Conservation (phyloP, 768 basidiomycete species). For the Russula griseocarnosa region DNA sequence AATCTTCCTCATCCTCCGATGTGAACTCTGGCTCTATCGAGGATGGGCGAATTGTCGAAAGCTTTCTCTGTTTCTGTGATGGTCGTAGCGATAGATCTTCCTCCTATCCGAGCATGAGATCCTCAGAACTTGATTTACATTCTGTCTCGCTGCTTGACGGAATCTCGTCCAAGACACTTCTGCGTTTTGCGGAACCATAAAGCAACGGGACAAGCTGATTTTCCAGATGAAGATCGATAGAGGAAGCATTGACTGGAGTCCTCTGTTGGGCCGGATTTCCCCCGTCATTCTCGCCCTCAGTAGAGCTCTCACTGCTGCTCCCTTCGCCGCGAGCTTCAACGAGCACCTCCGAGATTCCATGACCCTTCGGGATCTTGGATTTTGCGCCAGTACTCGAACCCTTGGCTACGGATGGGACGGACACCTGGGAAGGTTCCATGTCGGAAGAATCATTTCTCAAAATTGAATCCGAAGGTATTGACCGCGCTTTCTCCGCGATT, state of each 20-base stretch:
- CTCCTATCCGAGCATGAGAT: constrained; percentile 25
- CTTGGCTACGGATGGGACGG: background rate
- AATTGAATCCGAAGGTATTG: background rate
- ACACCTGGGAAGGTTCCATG: background rate
- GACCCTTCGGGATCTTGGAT: constrained; percentile 9
- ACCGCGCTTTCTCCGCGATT: background rate
- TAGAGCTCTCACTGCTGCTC: constrained; percentile 25
- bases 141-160: constrained; percentile 22
- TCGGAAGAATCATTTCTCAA: background rate
- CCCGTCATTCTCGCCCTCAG: constrained; percentile 10
- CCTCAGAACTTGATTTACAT: constrained; percentile 17
- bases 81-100: constrained; percentile 20
- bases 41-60: background rate
- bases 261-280: background rate
- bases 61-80: background rate
- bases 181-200: constrained; percentile 12
- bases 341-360: constrained; percentile 21
- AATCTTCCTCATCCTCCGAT: constrained; percentile 14
- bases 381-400: background rate
- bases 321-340: constrained; percentile 24
- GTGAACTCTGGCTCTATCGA: constrained; percentile 15
- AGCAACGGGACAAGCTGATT: constrained; percentile 19
- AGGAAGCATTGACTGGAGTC: background rate
- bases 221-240: constrained; percentile 5
- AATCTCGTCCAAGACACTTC: constrained; percentile 26